Evolutionary conservation across 2,329 filamentous ascomycete genomes (phyloP).

Genomic region (Aureobasidium lini): DNA sequence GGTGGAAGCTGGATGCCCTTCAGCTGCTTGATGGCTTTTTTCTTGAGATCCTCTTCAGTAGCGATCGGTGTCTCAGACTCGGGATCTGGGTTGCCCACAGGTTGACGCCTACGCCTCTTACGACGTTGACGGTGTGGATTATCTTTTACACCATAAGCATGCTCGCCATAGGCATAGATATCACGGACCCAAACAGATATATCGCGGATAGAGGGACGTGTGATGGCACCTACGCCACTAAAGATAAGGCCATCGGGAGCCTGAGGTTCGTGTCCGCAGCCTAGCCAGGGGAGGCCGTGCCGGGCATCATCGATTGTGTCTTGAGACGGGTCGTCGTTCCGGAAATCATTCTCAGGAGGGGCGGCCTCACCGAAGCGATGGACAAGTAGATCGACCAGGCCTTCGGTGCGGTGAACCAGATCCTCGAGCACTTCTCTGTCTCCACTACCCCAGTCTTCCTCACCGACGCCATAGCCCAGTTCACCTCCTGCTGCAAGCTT

Average conservation of each 20-base stretch:
- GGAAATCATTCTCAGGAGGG: constrained; percentile 19
- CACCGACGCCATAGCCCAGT: constrained; percentile 86
- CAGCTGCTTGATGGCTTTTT: neutral
- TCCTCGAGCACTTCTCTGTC: constrained; percentile 90
- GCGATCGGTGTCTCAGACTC: neutral
- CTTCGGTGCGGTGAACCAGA: constrained; percentile 70
- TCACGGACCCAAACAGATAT: constrained; percentile 83
- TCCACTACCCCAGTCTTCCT: constrained; percentile 89
- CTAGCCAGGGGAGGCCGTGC: constrained; percentile 56
- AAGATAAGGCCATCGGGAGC: constrained; percentile 81
- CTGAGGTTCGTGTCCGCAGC: constrained; percentile 58
- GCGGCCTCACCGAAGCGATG: constrained; percentile 66
- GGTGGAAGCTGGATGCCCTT: constrained; percentile 2
- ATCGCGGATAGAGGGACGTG: constrained; percentile 61
- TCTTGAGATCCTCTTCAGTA: neutral
- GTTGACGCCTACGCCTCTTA: constrained; percentile 33
- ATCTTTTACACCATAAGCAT: constrained; percentile 77
- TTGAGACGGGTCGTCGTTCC: constrained; percentile 2
- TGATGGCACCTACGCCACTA: constrained; percentile 67
- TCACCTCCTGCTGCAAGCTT: constrained; percentile 87
- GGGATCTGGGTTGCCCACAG: neutral
- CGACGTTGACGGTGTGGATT: constrained; percentile 63
- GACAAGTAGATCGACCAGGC: constrained; percentile 80
- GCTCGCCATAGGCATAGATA: constrained; percentile 73
- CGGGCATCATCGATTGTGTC: constrained; percentile 17